Percentiles rank a stretch among this genome's conserved stretches.
phyloP scores from a whole-genome alignment of 2,329 filamentous ascomycete species.

The Colletotrichum tabaci region DNA sequence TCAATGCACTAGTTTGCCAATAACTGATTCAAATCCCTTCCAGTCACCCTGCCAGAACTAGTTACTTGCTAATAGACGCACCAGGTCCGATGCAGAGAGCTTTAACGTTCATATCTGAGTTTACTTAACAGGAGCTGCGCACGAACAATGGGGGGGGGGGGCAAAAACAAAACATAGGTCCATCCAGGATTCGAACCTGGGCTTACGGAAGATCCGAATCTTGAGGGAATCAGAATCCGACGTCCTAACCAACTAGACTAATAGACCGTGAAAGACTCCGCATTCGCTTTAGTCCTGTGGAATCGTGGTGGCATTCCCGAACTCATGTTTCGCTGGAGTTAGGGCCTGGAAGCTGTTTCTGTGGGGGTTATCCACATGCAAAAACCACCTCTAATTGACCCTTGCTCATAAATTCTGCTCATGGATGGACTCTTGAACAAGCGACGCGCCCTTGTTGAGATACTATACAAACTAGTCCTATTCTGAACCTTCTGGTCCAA shows the following conservation, averaged over 20 bases:
- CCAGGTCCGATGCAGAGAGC: too few species aligned
- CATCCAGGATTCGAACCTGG: conserved; percentile 46
- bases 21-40: too few species aligned
- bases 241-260: conserved; percentile 40
- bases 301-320: fast-evolving
- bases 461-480: too few species aligned
- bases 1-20: too few species aligned
- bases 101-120: too few species aligned
- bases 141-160: not conserved
- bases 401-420: not conserved
- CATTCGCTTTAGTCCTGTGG: fast-evolving
- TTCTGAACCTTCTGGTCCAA: too few species aligned
- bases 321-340: not conserved
- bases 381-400: not conserved
- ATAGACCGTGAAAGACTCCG: not conserved
- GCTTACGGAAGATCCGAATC: conserved; percentile 20
- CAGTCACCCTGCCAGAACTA: too few species aligned
- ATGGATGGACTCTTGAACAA: too few species aligned
- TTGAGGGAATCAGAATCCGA: conserved; percentile 29
- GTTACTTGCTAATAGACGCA: too few species aligned
- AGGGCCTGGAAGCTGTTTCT: not conserved
- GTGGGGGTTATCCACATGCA: not conserved
- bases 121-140: not conserved
- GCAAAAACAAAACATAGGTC: not conserved
- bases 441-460: too few species aligned